These are phyloP conservation scores for Trametes elegans DNA, from an alignment of 768 basidiomycete genomes.

Conservation along the genomic window DNA sequence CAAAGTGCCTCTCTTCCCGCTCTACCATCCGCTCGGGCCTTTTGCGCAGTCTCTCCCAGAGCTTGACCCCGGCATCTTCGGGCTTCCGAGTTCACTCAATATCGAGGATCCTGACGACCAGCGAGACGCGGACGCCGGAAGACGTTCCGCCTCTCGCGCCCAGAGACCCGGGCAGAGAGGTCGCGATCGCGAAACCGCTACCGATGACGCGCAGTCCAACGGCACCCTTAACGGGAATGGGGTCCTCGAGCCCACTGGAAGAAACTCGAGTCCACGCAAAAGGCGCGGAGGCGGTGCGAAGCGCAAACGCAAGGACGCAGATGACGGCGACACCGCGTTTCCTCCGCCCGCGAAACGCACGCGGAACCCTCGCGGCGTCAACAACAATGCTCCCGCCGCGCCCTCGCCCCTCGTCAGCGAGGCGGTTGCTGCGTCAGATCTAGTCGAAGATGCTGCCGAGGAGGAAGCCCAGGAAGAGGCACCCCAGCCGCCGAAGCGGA, in stretches of 20 bases:
- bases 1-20: constrained; percentile 39
- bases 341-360: constrained; percentile 61
- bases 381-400: constrained; percentile 22
- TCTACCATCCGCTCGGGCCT: constrained; percentile 66
- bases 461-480: constrained; percentile 37
- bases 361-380: constrained; percentile 47
- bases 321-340: constrained; percentile 66
- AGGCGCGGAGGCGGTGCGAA: constrained; percentile 46
- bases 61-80: constrained; percentile 55
- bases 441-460: constrained; percentile 27
- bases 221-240: constrained; percentile 24
- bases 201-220: constrained; percentile 32
- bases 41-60: constrained; percentile 66
- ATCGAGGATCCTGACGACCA: constrained; percentile 30
- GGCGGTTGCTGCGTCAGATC: constrained; percentile 42
- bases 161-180: constrained; percentile 49
- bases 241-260: constrained; percentile 28
- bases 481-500: constrained; percentile 40
- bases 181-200: constrained; percentile 40
- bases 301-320: constrained; percentile 56
- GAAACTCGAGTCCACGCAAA: constrained; percentile 47
- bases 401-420: constrained; percentile 26
- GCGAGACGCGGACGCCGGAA: constrained; percentile 39
- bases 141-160: constrained; percentile 43
- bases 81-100: constrained; percentile 46